phyloP scores from a whole-genome alignment of 495 filamentous ascomycete genomes.

The Penicillium fimorum region DNA sequence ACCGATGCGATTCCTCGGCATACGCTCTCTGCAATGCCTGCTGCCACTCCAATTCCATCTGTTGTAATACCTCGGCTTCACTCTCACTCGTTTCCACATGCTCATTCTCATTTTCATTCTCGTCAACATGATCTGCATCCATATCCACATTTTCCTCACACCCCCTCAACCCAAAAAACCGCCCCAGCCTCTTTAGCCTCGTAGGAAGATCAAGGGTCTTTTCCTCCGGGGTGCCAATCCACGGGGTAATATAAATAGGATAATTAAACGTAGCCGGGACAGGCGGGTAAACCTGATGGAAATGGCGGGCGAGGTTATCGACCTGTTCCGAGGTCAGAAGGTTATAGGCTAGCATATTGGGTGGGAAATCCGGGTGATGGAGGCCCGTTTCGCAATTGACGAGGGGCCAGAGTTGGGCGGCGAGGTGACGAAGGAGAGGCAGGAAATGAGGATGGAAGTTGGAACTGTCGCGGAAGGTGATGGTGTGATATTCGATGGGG shows the following conservation, averaged over 20 bases:
- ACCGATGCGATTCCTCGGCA: slow-evolving; percentile 9
- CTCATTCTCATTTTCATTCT: neutral
- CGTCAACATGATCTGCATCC: neutral
- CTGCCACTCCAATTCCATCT: slow-evolving; percentile 33
- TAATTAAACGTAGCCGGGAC: slow-evolving; percentile 55
- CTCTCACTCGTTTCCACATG: neutral
- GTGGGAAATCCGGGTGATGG: slow-evolving; percentile 65
- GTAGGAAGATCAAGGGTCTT: slow-evolving; percentile 45
- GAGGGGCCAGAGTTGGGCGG: slow-evolving; percentile 37
- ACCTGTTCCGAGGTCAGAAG: slow-evolving; percentile 69
- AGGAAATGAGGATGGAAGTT: slow-evolving; percentile 25
- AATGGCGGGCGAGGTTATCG: slow-evolving; percentile 69
- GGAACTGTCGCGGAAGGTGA: neutral
- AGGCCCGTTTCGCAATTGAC: slow-evolving; percentile 52
- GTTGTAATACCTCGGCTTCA: slow-evolving; percentile 13
- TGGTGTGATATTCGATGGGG: slow-evolving; percentile 3
- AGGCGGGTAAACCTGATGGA: slow-evolving; percentile 66
- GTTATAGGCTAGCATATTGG: slow-evolving; percentile 65
- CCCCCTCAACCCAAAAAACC: slow-evolving; percentile 65
- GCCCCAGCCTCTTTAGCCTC: slow-evolving; percentile 61
- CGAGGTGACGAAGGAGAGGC: slow-evolving; percentile 31
- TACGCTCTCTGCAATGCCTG: slow-evolving; percentile 31
- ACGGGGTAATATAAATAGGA: slow-evolving; percentile 52
- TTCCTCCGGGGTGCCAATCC: slow-evolving; percentile 34
- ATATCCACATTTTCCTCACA: slow-evolving; percentile 34